Evolutionary conservation across 139 green algal genomes (phyloP).

Genomic region (Tetradesmus obliquus): DNA sequence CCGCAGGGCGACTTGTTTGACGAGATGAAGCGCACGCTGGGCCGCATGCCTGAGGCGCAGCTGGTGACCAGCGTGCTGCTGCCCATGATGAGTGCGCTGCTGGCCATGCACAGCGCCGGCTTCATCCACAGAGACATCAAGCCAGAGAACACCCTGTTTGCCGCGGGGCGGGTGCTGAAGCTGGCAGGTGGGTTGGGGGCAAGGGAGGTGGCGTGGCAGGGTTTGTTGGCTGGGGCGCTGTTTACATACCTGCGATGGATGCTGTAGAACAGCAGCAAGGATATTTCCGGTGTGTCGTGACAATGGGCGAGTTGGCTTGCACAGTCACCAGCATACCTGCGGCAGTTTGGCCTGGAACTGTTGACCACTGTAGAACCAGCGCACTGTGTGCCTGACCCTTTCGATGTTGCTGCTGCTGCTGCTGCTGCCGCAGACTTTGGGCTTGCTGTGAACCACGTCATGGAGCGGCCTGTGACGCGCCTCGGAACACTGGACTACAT

Average conservation of each 20-base stretch:
- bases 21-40: constrained; percentile 74
- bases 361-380: too few species aligned
- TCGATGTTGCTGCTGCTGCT: neutral
- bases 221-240: neutral
- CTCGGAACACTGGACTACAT: constrained; percentile 77
- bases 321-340: too few species aligned
- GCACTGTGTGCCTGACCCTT: neutral
- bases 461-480: constrained; percentile 67
- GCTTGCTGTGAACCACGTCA: constrained; percentile 60
- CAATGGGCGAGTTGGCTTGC: too few species aligned
- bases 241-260: too few species aligned
- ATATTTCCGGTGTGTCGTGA: too few species aligned
- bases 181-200: constrained; percentile 46
- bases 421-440: constrained; percentile 67
- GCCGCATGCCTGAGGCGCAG: constrained; percentile 72
- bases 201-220: neutral
- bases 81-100: constrained; percentile 61
- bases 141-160: constrained; percentile 88
- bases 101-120: constrained; percentile 62
- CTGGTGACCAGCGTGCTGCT: constrained; percentile 62
- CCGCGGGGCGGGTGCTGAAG: constrained; percentile 54
- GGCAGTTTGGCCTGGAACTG: too few species aligned
- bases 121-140: constrained; percentile 84
- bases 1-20: constrained; percentile 84
- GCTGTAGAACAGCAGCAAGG: too few species aligned